Base-by-base conservation (phyloP, 2,329 filamentous ascomycete species). In the Epichloe brachyelytri region DNA sequence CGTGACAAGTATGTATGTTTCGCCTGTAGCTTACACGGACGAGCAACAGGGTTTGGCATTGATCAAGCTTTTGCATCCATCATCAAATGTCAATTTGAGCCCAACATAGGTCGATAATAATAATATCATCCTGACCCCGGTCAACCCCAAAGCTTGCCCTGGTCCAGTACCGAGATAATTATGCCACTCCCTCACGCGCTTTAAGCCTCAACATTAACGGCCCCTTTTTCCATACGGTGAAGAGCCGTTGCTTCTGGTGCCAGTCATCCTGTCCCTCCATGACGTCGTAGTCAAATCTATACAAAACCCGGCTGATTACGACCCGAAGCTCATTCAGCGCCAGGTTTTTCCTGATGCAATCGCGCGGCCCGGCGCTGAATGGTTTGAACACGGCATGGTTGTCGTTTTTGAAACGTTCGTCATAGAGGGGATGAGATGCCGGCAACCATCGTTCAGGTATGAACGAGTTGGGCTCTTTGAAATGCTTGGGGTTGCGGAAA, bases 271-370 rank as follows among this genome's bases (percentile, higher is more conserved):
- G 57, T 2, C 53, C 55, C 3, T 73, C 58, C 3, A 47, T 3
- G 1, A 51, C 8, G 41, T 64, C 58, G 44, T 75, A 54, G 44
- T 76, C 72, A 51, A 76, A 76, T 19, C 68, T 65, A 51, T 62
- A 74, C 2, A 77, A 54, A 5, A 77, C 49, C 8, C 68, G 66
- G 1, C 70, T 65, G 1, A 75, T 53, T 10, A 75, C 68, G 3
- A 76, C 54, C 1, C 73, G 68, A 68, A 77, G 71, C 56, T 77
- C 73, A 3, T 66, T 65, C 44, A 71, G 71, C 1, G 74, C 74
- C 4, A 62, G 53, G 34, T 69, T 72, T 49, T 65, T 63, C 1
- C 70, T 70, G 33, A 73, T 59, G 48, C 71, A 73, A 15, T 70
- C 68, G 5, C 70, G 55, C 2, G 69, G 61, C 0, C 71, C 69